These are phyloP conservation scores for Salvia rosmarinus DNA, from an alignment of 257 asterid species.

Conservation along the genomic window DNA sequence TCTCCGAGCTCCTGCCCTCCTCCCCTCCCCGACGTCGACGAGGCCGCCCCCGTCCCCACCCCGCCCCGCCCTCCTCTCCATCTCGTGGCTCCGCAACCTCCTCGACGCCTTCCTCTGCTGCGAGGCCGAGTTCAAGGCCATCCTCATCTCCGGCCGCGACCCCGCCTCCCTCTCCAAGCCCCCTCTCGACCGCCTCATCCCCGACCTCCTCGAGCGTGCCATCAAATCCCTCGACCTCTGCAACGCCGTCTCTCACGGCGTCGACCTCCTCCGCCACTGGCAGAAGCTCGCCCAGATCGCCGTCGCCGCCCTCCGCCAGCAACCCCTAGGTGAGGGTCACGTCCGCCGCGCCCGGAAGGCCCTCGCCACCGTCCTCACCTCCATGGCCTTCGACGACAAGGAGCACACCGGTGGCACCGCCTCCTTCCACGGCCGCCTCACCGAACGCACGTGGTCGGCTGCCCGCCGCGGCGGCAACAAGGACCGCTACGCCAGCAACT, in stretches of 20 bases:
- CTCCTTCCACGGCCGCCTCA: constrained; percentile 44
- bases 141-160: constrained; percentile 69
- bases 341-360: constrained; percentile 68
- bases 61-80: constrained; percentile 60
- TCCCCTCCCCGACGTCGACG: neutral
- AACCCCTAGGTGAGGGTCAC: constrained; percentile 81
- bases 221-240: constrained; percentile 77
- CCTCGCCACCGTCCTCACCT: constrained; percentile 57
- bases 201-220: constrained; percentile 70
- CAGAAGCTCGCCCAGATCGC: constrained; percentile 70
- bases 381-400: constrained; percentile 70
- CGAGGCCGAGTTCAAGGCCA: constrained; percentile 86
- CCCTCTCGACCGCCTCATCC: constrained; percentile 78
- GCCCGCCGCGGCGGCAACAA: constrained; percentile 63
- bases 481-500: constrained; percentile 44
- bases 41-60: constrained; percentile 13
- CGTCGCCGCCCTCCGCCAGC: constrained; percentile 56
- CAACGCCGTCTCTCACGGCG: constrained; percentile 74
- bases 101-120: constrained; percentile 84
- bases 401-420: constrained; percentile 36
- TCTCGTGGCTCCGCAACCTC: constrained; percentile 72
- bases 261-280: constrained; percentile 78
- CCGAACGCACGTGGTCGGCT: constrained; percentile 69
- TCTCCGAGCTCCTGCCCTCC: constrained; percentile 61
- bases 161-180: constrained; percentile 65